Base-by-base conservation (phyloP, 1,139 yeast species). In the Citeromyces hawaiiensis region DNA sequence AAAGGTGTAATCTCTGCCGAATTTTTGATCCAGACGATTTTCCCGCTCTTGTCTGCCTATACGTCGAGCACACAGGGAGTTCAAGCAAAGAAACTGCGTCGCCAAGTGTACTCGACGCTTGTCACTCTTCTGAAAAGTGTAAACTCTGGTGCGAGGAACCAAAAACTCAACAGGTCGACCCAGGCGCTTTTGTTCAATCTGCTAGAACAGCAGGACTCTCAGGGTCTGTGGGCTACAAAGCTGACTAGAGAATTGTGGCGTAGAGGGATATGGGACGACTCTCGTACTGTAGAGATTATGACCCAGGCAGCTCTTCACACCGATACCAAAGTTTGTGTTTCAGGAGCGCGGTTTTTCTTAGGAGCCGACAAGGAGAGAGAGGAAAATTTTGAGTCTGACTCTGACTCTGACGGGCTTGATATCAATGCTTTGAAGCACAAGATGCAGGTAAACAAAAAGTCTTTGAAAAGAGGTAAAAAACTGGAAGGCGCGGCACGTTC, bases 321-420 rank as follows among this genome's bases (percentile, higher is more conserved):
- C 9, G 94, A 88, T 50, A 71, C 77, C 11, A 91, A 91, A 61
- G 94, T 91, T 40, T 83, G 94, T 10, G 66, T 81, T 43, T 83
- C 96, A 2, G 98, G 96, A 43, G 93, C 86, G 30, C 68, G 76
- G 52, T 91, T 91, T 60, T 91, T 91, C 61, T 63, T 91, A 42
- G 96, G 96, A 45, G 96, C 96, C 21, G 98, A 91, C 56, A 83
- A 81, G 53, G 97, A 91, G 60, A 75, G 96, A 63, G 96, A 87
- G 46, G 95, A 83, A 44, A 76, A 77, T 33, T 85, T 80, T 44
- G 77, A 79, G 2, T 76, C 76, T 14, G 74, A 76, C 14, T 83
- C 76, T 44, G 85, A 78, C 40, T 94, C 83, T 30, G 85, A 79
- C 15, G 68, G 83, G 42, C 7, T 19, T 19, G 91, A 82, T 55